phyloP scores from a whole-genome alignment of 306 rosid species.

The Rosa multiflora region DNA sequence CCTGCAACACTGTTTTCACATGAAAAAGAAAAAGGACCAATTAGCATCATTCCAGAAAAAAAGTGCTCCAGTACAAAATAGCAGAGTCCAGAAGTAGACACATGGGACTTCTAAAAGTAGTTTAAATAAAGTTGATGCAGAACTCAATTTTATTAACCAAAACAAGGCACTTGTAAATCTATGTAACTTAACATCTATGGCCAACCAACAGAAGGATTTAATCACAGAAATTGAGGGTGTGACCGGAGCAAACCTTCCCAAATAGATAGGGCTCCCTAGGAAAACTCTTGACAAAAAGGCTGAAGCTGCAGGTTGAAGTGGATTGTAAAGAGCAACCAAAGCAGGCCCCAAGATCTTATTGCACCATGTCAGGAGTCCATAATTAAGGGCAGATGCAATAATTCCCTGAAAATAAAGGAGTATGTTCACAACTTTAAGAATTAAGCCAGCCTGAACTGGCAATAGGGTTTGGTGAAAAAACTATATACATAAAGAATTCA shows the following conservation, averaged over 20 bases:
- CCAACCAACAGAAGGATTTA: neutral
- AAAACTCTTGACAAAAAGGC: slow-evolving; percentile 70
- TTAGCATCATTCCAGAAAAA: slow-evolving; percentile 25
- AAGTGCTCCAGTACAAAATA: neutral
- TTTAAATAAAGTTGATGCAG: neutral
- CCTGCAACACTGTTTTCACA: slow-evolving; percentile 69
- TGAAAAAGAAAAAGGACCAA: slow-evolving; percentile 23
- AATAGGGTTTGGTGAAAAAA: neutral
- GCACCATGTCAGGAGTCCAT: slow-evolving; percentile 92
- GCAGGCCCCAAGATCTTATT: slow-evolving; percentile 91
- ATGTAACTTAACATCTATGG: neutral
- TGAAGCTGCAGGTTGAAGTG: slow-evolving; percentile 89
- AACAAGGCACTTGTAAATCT: neutral
- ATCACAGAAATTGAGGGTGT: slow-evolving; percentile 11
- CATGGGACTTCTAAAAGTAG: neutral
- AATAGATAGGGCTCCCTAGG: slow-evolving; percentile 87
- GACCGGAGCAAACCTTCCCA: slow-evolving; percentile 72
- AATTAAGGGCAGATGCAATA: slow-evolving; percentile 85
- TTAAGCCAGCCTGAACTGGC: neutral
- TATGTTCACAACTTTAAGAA: neutral
- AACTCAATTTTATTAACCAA: neutral
- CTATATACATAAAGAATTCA: neutral
- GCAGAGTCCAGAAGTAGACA: neutral
- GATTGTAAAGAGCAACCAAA: slow-evolving; percentile 87
- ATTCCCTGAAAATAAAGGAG: slow-evolving; percentile 57